Conservation (phyloP, 148 eudicot genomes). For the Vaccinium darrowii region DNA sequence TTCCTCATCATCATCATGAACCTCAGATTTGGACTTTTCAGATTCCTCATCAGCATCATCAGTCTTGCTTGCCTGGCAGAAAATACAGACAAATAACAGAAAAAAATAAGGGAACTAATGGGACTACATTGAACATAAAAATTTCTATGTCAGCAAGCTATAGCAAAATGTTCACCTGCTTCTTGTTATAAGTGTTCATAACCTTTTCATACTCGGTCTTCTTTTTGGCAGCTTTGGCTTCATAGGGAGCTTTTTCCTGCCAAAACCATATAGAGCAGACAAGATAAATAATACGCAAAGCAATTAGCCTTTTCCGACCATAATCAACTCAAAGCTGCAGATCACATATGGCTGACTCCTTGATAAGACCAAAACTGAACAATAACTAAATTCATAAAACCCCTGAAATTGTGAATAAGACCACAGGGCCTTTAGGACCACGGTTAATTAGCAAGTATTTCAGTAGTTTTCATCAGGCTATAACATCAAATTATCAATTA, state of each 20-base stretch:
- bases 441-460: not conserved
- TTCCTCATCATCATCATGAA: constrained; percentile 50
- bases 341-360: not conserved
- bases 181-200: constrained; percentile 53
- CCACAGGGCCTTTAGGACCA: not conserved
- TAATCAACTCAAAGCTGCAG: not conserved
- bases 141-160: not conserved
- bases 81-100: not conserved
- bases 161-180: constrained; percentile 39
- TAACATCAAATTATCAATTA: not conserved
- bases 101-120: not conserved
- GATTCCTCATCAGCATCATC: constrained; percentile 57
- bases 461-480: not conserved
- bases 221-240: constrained; percentile 61
- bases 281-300: not conserved
- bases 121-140: not conserved
- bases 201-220: constrained; percentile 53
- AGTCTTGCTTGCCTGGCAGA: constrained; percentile 34
- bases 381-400: not conserved
- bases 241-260: constrained; percentile 67
- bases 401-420: not conserved
- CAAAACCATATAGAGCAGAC: constrained; percentile 14
- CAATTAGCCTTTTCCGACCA: constrained; percentile 1
- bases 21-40: constrained; percentile 52
- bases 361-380: not conserved